Conservation (phyloP, 208 protist genomes). For the Angomonas deanei region DNA sequence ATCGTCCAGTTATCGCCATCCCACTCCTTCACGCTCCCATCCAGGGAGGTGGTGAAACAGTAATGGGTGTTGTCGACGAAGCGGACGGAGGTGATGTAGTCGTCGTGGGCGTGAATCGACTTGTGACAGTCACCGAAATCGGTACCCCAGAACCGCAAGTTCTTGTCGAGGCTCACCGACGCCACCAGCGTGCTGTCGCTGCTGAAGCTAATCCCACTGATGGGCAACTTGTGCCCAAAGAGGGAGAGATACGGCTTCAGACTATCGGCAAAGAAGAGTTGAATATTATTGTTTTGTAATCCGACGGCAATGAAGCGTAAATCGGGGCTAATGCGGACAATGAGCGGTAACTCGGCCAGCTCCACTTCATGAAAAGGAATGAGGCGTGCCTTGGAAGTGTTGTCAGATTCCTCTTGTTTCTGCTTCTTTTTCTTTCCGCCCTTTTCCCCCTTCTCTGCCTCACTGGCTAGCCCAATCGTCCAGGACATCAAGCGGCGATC, state of each 20-base stretch:
- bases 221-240: conserved; percentile 98
- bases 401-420: not conserved
- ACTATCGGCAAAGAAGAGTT: conserved; percentile 96
- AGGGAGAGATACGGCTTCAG: conserved; percentile 98
- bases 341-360: conserved; percentile 92
- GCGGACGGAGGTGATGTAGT: conserved; percentile 91
- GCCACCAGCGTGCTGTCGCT: conserved; percentile 92
- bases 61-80: conserved; percentile 98
- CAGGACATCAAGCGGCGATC: conserved; percentile 83
- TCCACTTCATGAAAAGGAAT: conserved; percentile 83
- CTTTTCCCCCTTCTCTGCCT: not conserved
- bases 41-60: conserved; percentile 94
- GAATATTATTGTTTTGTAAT: conserved; percentile 97
- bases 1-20: conserved; percentile 96
- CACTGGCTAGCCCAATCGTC: conserved; percentile 48
- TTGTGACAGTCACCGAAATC: conserved; percentile 97
- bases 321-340: conserved; percentile 77
- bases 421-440: conserved; percentile 8
- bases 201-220: conserved; percentile 90
- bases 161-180: conserved; percentile 98
- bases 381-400: conserved; percentile 22
- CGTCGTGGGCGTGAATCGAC: conserved; percentile 97
- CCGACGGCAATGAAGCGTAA: conserved; percentile 88
- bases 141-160: conserved; percentile 98
- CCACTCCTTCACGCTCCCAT: conserved; percentile 96